Base-by-base conservation (phyloP, 1,139 yeast species). In the Fermentozyma sake region DNA sequence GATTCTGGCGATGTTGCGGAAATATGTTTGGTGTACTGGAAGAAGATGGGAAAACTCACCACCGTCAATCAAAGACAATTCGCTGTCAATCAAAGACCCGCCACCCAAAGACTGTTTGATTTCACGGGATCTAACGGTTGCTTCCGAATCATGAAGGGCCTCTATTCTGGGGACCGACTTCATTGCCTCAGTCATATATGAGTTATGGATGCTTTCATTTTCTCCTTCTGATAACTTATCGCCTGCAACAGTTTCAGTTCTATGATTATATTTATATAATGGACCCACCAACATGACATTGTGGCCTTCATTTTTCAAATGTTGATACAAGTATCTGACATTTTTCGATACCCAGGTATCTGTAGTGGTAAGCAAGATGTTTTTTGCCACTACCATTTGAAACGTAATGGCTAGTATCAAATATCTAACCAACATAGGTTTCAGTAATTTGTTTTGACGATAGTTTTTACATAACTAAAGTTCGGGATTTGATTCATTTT, bases 311-410 rank as follows among this genome's bases (percentile, higher is more conserved):
- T 43, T 46, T 18, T 32, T 35, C 16, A 62, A 42, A 4, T 49
- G 46, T 3, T 48, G 33, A 31, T 59, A 52, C 27, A 62, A 42
- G 23, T 41, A 44, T 13, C 68, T 41, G 10, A 53, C 38, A 34
- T 61, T 58, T 30, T 55, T 59, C 12, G 62, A 48, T 6, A 58
- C 68, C 69, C 69, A 62, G n/a, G 61, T 53, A 36, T 62, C 66
- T 5, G 61, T 47, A 21, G 61, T 44, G n/a, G 66, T 41, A 12
- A 62, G 31, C 12, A 61, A 35, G 15, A 62, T 56, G 29, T 61
- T 57, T 28, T 61, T 45, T 6, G 47, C 46, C 13, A 34, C 26
- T 7, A 22, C 27, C 3, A 35, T 23, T 13, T 28, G 30, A n/a
- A n/a, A n/a, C n/a, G n/a, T n/a, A n/a, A n/a, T n/a, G n/a, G n/a